A percentile compares a stretch with the other conserved stretches of the same genome.
Conservation (phyloP, 441 rosid species). For the Cnidoscolus chayamansa region DNA sequence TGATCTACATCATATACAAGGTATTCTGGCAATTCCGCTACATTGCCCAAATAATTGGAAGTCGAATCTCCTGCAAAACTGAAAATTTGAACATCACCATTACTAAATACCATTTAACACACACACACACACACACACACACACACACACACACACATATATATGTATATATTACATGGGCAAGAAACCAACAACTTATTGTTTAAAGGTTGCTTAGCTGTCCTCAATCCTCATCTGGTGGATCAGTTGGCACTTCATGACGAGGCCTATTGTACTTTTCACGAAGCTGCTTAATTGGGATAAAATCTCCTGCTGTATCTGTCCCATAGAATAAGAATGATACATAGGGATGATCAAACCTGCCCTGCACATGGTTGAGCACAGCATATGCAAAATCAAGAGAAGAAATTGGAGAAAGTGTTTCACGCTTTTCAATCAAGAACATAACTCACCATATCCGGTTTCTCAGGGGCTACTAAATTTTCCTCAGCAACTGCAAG, state of each 20-base stretch:
- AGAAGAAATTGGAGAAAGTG: neutral
- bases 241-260: constrained; percentile 65
- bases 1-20: constrained; percentile 6
- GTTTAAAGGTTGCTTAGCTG: constrained; percentile 28
- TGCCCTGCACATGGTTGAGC: constrained; percentile 50
- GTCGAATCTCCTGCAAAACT: constrained; percentile 10
- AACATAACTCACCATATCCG: constrained; percentile 51
- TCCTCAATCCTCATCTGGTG: constrained; percentile 51
- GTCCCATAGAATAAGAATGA: constrained; percentile 80
- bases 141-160: too few relatives aligned
- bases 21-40: constrained; percentile 1
- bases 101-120: neutral
- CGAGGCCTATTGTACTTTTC: constrained; percentile 76
- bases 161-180: too few relatives aligned
- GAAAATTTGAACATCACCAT: neutral
- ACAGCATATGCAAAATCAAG: constrained; percentile 2
- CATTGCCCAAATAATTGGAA: neutral
- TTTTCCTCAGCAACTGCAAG: constrained; percentile 87
- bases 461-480: constrained; percentile 59
- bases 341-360: constrained; percentile 85
- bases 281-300: constrained; percentile 85
- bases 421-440: constrained; percentile 13
- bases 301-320: constrained; percentile 85
- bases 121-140: too few relatives aligned
- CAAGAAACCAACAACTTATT: neutral